Percentiles rank a stretch among this genome's conserved stretches.
phyloP scores from a whole-genome alignment of 179 eudicot species.

The Heliamphora pulchella region DNA sequence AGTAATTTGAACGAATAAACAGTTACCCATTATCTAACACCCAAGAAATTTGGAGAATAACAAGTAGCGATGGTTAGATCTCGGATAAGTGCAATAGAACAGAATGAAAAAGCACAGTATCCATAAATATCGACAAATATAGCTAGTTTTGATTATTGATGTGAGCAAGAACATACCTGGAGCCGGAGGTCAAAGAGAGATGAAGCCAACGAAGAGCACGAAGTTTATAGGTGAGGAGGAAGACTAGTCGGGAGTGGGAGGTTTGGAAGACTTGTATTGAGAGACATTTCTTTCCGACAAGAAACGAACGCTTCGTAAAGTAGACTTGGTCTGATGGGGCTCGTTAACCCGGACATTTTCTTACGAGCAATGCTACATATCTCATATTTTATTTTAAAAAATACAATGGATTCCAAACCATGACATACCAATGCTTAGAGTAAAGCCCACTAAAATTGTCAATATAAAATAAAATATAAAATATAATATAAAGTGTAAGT shows the following conservation, averaged over 20 bases:
- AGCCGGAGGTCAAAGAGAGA: slow-evolving; percentile 7
- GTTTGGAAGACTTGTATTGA: neutral
- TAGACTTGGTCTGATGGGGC: neutral
- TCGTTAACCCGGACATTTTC: too few relatives aligned
- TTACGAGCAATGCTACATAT: too few relatives aligned
- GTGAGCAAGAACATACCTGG: neutral
- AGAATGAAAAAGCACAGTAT: neutral
- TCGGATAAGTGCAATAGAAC: neutral
- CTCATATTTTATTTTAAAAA: too few relatives aligned
- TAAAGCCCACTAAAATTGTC: too few relatives aligned
- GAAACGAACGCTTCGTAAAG: slow-evolving; percentile 8
- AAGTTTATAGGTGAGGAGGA: neutral
- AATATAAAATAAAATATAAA: too few relatives aligned
- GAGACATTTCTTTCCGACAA: slow-evolving; percentile 8
- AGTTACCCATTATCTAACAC: neutral
- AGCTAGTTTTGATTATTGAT: neutral
- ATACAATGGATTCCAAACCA: too few relatives aligned
- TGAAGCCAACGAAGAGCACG: neutral
- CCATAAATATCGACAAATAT: neutral
- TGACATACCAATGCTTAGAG: too few relatives aligned
- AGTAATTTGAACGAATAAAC: neutral
- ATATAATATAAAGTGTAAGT: too few relatives aligned
- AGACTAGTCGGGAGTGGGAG: neutral
- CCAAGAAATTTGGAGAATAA: neutral
- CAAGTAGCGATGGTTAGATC: neutral